Evolutionary conservation across 2,329 filamentous ascomycete species (phyloP).

Genomic region (Fusarium mangiferae): DNA sequence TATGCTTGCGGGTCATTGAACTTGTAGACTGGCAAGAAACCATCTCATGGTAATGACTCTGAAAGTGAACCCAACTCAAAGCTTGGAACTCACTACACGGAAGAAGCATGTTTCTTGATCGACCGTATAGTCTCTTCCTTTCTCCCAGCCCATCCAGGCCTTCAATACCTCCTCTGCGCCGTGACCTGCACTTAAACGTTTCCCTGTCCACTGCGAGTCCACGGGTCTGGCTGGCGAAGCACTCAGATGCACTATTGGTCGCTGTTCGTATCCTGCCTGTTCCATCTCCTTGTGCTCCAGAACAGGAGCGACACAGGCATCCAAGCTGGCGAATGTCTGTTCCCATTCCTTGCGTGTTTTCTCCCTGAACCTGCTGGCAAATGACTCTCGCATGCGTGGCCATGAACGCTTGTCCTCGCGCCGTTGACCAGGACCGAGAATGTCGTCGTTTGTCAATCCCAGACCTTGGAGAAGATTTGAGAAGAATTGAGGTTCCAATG

Average conservation of each 20-base stretch:
- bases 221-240: neutral
- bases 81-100: neutral
- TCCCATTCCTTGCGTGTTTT: neutral
- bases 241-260: neutral
- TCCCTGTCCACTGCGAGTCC: neutral
- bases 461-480: neutral
- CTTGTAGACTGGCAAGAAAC: no score
- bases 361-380: neutral
- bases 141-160: neutral
- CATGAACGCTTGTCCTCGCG: neutral
- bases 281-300: neutral
- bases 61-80: no score
- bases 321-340: neutral
- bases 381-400: neutral
- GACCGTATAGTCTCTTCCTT: neutral
- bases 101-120: neutral
- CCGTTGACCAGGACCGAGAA: neutral
- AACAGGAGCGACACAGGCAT: neutral
- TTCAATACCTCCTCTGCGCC: neutral
- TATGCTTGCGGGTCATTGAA: neutral
- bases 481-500: neutral
- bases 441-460: neutral
- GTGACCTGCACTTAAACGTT: neutral
- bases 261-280: neutral
- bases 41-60: accelerated